Percentiles rank a stretch among this genome's conserved stretches.
phyloP scores from a whole-genome alignment of 768 basidiomycete genomes.

The Mycena indigotica region DNA sequence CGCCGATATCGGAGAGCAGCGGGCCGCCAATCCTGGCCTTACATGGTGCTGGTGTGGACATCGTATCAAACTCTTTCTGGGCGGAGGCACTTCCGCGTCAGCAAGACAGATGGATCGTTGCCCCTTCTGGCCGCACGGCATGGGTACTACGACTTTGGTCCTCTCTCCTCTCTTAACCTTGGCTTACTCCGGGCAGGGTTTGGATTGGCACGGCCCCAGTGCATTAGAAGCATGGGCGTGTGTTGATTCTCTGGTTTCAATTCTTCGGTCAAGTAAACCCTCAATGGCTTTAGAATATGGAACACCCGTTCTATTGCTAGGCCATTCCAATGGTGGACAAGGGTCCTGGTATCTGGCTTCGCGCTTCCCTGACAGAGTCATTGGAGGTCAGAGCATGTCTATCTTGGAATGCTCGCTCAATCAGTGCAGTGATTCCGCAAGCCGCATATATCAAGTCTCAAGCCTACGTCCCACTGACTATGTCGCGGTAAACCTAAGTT shows the following conservation, averaged over 20 bases:
- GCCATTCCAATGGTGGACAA: constrained; percentile 94
- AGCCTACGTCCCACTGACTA: constrained; percentile 73
- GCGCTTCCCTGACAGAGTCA: constrained; percentile 73
- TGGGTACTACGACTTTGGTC: too few species aligned
- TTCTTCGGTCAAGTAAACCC: constrained; percentile 38
- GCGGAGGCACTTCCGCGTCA: constrained; percentile 60
- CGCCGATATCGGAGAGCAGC: constrained; percentile 44
- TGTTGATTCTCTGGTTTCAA: constrained; percentile 54
- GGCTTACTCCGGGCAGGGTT: too few species aligned
- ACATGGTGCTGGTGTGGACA: constrained; percentile 70
- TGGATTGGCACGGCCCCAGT: constrained; percentile 93
- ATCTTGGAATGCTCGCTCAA: background rate
- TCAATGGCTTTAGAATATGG: constrained; percentile 41
- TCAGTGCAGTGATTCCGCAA: constrained; percentile 63
- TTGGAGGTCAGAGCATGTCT: constrained; percentile 49
- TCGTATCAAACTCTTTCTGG: constrained; percentile 60
- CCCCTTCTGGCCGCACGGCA: constrained; percentile 81
- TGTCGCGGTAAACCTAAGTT: constrained; percentile 57
- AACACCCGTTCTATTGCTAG: constrained; percentile 66
- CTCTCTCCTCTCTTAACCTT: too few species aligned
- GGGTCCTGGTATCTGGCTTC: constrained; percentile 82
- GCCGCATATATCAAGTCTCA: constrained; percentile 88
- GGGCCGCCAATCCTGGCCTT: constrained; percentile 39
- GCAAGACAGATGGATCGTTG: constrained; percentile 68
- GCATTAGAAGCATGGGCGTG: constrained; percentile 67